Base-by-base conservation (phyloP, 495 filamentous ascomycete genomes). In the Trichocladium uniseriatum region DNA sequence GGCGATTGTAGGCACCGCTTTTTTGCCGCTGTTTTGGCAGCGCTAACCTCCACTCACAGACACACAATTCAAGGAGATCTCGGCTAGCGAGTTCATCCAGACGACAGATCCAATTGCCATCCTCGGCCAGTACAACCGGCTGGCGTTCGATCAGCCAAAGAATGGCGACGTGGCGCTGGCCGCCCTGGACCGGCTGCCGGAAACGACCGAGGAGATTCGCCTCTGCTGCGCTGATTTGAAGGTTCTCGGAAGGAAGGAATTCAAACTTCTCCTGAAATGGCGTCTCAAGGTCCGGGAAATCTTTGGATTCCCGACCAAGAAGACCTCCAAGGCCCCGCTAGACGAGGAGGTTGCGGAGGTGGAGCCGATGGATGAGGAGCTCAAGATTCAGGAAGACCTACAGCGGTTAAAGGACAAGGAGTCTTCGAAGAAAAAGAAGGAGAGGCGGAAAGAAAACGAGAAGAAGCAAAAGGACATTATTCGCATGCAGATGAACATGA, bases 401-500 rank as follows among this genome's bases (percentile, higher is more conserved):
- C 81, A 90, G 48, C 76, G 75, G 15, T 72, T 97, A 44, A 80
- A 84, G 43, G 87, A 95, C 10, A 84, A 83, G 57, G 86, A 90
- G 49, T 76, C 59, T 20, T 53, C 80, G 37, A 78, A 79, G 55
- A 87, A 80, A 65, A 95, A 91, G 69, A 81, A 85, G 49, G 84
- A 89, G 57, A 73, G 83, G 50, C 73, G 88, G 51, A 82, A 77
- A 56, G 87, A 90, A 34, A 96, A 96, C 53, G 90, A 95, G 64
- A 81, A 80, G 60, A 95, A 89, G 68, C 81, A 84, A 54, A 89
- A 84, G 64, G 90, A 95, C 48, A 90, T 95, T 46, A 73, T 90
- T 24, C 84, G 92, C 39, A 80, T 97, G 83, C 94, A 98, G 67
- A 79, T 98, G 73, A 80, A 95, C 66, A 97, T 98, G 94, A 87